These are phyloP conservation scores for Solanum sejunctum DNA, from an alignment of 257 asterid species.

Conservation along the genomic window DNA sequence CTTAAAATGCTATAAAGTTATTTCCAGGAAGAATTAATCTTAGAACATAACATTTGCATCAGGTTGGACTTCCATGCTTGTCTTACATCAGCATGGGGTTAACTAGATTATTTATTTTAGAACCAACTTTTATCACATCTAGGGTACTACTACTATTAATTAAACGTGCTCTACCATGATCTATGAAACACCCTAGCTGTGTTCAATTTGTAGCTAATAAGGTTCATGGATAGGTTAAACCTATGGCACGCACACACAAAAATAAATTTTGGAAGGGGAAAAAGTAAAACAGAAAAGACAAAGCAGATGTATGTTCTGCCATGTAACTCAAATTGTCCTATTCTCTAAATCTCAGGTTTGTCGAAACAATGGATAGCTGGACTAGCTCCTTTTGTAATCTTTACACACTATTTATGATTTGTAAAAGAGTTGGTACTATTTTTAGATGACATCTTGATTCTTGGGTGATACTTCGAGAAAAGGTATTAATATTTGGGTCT, in stretches of 20 bases:
- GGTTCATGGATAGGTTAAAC: background rate
- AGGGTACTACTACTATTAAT: background rate
- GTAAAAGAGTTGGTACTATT: background rate
- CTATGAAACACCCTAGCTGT: background rate
- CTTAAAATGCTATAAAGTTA: background rate
- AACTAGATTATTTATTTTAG: background rate
- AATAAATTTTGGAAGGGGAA: background rate
- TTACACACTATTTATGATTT: background rate
- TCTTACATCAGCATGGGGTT: background rate
- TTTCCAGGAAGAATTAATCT: background rate
- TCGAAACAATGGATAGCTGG: background rate
- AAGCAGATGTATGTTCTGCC: background rate
- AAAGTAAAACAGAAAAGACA: background rate
- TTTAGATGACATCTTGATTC: background rate
- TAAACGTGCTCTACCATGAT: background rate
- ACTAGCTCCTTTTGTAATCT: background rate
- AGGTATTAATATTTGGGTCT: background rate
- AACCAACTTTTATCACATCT: background rate
- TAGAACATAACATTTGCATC: background rate
- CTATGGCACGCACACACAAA: background rate
- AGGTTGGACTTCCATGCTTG: background rate
- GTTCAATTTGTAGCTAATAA: background rate
- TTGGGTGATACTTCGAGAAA: background rate
- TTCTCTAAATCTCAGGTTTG: background rate
- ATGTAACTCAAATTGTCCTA: background rate